phyloP scores from a whole-genome alignment of 2,329 filamentous ascomycete genomes.

The Cladosporium sp. region DNA sequence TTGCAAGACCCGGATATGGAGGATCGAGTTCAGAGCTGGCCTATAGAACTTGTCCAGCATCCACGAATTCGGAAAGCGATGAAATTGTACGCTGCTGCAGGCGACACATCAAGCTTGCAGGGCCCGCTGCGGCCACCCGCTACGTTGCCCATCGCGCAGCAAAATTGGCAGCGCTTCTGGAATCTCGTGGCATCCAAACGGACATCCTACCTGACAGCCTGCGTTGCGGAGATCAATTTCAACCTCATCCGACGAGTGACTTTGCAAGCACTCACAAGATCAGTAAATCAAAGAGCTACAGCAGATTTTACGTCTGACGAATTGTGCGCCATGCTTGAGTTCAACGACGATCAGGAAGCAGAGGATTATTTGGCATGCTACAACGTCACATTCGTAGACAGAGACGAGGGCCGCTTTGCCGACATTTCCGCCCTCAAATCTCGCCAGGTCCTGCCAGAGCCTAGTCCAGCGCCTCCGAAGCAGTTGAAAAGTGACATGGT shows the following conservation, averaged over 20 bases:
- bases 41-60: constrained; percentile 51
- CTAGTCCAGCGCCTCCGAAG: constrained; percentile 37
- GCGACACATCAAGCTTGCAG: constrained; percentile 54
- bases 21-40: constrained; percentile 59
- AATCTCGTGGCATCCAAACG: constrained; percentile 54
- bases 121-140: constrained; percentile 52
- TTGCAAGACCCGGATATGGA: constrained; percentile 58
- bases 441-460: constrained; percentile 33
- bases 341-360: constrained; percentile 58
- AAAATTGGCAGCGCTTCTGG: constrained; percentile 61
- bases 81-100: constrained; percentile 57
- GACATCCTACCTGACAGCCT: constrained; percentile 63
- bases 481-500: constrained; percentile 50
- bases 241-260: constrained; percentile 58
- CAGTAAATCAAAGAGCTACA: constrained; percentile 31
- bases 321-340: constrained; percentile 53
- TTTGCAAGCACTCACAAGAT: constrained; percentile 53
- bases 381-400: constrained; percentile 52
- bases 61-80: constrained; percentile 57
- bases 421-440: constrained; percentile 15
- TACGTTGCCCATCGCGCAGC: constrained; percentile 55
- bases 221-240: constrained; percentile 64
- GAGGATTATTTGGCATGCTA: constrained; percentile 56
- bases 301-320: constrained; percentile 59
- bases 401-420: constrained; percentile 38